These are phyloP conservation scores for Claviceps paspali DNA, from an alignment of 2,329 filamentous ascomycete species.

Conservation along the genomic window DNA sequence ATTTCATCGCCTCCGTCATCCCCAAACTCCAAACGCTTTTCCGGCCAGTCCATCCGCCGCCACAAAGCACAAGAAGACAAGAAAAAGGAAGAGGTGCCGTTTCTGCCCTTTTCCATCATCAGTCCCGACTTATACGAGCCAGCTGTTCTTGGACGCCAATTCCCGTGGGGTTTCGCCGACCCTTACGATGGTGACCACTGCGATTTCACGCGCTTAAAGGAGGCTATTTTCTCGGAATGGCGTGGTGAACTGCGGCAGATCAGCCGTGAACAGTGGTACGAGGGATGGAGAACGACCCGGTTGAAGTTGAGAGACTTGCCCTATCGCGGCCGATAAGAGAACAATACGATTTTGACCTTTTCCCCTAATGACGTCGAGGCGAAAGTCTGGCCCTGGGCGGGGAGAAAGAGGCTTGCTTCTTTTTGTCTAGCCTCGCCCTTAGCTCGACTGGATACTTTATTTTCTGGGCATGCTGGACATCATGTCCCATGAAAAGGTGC, in stretches of 20 bases:
- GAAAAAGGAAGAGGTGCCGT: conserved; percentile 43
- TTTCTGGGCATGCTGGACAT: too few relatives aligned
- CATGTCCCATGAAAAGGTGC: too few relatives aligned
- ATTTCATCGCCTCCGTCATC: conserved; percentile 19
- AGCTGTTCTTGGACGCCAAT: conserved; percentile 64
- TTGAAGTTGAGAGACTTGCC: conserved; percentile 39
- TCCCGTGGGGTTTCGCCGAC: conserved; percentile 94
- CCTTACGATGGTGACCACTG: conserved; percentile 85
- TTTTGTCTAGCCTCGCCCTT: too few relatives aligned
- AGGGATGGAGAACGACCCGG: conserved; percentile 73
- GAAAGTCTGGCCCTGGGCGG: neutral
- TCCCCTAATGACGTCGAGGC: neutral
- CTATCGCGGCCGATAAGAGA: conserved; percentile 19
- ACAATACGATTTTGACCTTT: neutral
- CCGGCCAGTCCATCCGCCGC: conserved; percentile 28
- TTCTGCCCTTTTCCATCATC: conserved; percentile 81
- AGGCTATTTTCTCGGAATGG: conserved; percentile 89
- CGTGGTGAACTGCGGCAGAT: conserved; percentile 78
- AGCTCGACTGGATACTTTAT: too few relatives aligned
- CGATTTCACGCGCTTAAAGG: conserved; percentile 81
- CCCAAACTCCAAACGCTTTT: conserved; percentile 28
- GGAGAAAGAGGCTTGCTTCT: too few relatives aligned
- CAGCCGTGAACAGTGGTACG: conserved; percentile 86
- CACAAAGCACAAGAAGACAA: conserved; percentile 30
- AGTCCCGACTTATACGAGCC: conserved; percentile 86